A percentile compares a stretch with the other conserved stretches of the same genome.
phyloP scores from a whole-genome alignment of 2,329 filamentous ascomycete genomes.

The Aureobasidium pullulans region DNA sequence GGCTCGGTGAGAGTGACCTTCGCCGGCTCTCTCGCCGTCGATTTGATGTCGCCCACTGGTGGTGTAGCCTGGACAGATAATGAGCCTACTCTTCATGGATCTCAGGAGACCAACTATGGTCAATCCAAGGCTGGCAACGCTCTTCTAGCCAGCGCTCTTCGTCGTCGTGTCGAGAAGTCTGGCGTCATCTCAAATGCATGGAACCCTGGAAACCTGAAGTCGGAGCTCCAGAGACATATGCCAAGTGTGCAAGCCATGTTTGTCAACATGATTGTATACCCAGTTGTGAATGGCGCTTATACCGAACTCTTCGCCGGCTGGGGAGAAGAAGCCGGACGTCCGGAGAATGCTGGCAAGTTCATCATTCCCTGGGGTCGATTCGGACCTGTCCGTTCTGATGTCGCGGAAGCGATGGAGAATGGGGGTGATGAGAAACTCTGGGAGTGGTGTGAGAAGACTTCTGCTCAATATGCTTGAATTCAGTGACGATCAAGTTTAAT shows the following conservation, averaged over 20 bases:
- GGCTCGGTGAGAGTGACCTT: constrained; percentile 25
- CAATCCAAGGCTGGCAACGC: constrained; percentile 24
- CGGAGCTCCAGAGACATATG: constrained; percentile 24
- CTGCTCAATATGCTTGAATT: constrained; percentile 17
- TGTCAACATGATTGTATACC: constrained; percentile 16
- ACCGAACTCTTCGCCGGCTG: constrained; percentile 28
- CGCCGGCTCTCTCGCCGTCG: constrained; percentile 23
- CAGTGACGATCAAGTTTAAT: background rate
- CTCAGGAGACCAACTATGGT: constrained; percentile 21
- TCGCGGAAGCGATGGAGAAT: constrained; percentile 16
- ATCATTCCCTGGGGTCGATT: constrained; percentile 23
- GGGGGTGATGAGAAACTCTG: constrained; percentile 29
- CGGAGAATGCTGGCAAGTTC: constrained; percentile 23
- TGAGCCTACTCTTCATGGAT: constrained; percentile 15
- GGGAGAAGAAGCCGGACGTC: constrained; percentile 20
- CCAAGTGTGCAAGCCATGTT: constrained; percentile 12
- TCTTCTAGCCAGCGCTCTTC: constrained; percentile 19
- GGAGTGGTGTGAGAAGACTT: constrained; percentile 35
- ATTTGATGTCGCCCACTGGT: constrained; percentile 17
- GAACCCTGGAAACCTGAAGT: constrained; percentile 27
- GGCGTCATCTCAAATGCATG: constrained; percentile 23
- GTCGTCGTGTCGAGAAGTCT: constrained; percentile 14
- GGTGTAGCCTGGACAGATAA: constrained; percentile 19
- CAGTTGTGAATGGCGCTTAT: constrained; percentile 24
- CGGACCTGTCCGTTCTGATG: constrained; percentile 22